Evolutionary conservation across 1,139 yeast genomes (phyloP).

Genomic region (Pneumocystis jirovecii): DNA sequence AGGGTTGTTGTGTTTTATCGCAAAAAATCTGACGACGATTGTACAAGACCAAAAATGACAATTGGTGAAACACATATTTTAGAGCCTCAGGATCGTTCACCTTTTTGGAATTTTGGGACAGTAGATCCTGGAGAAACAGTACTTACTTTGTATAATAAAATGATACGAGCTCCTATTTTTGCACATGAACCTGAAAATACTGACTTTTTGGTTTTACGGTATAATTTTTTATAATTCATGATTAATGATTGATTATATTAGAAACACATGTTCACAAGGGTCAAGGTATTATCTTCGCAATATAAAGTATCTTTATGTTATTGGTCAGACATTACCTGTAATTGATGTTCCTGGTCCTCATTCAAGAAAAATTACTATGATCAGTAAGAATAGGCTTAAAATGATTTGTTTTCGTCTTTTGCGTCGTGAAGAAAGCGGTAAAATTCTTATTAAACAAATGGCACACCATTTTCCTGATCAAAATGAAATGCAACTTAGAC

Average conservation of each 20-base stretch:
- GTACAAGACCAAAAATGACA: constrained; percentile 70
- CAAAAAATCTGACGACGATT: constrained; percentile 67
- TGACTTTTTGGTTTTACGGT: constrained; percentile 54
- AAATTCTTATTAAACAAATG: constrained; percentile 76
- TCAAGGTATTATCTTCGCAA: constrained; percentile 48
- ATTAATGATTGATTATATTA: constrained; percentile 31
- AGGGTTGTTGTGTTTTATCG: constrained; percentile 86
- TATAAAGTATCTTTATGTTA: constrained; percentile 61
- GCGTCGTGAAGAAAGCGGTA: constrained; percentile 56
- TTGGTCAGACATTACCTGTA: constrained; percentile 88
- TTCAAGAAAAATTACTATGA: constrained; percentile 86
- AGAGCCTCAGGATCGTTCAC: constrained; percentile 89
- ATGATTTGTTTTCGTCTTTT: constrained; percentile 87
- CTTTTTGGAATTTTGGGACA: constrained; percentile 97
- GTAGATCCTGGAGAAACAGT: constrained; percentile 91
- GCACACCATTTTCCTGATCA: constrained; percentile 92
- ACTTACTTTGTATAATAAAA: constrained; percentile 82
- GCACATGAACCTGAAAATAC: constrained; percentile 66
- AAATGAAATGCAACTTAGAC: constrained; percentile 93
- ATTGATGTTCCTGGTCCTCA: constrained; percentile 96
- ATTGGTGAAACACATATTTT: constrained; percentile 92
- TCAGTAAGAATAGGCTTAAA: constrained; percentile 75
- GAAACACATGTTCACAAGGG: constrained; percentile 26
- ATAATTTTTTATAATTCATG: constrained; percentile 33
- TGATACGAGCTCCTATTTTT: constrained; percentile 86